Evolutionary conservation across 805 yeast genomes (phyloP), one percentile per base, ranked within the genome.

Genomic region (Hanseniaspora jakobsenii): DNA sequence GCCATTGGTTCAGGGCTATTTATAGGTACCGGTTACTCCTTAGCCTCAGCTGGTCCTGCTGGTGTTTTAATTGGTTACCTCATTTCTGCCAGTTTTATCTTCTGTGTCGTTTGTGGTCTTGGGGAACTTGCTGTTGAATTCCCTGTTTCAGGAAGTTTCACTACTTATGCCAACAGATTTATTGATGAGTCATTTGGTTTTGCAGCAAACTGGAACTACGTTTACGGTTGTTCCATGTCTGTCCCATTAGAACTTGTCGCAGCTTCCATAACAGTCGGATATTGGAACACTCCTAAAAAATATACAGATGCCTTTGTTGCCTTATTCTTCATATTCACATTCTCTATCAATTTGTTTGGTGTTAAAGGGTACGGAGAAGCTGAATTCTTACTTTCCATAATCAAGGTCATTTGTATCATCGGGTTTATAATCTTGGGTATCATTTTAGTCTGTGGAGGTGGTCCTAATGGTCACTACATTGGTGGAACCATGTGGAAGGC

Each of bases 1-100:
- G 70, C 78, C 49, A 75, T 78, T 50, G 85, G 86, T 59, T 76
- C 83, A 26, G 93, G 91, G 57, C 64, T 81, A 46, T 75, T 81
- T 51, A 78, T 81, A 38, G 83, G 84, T 55, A 70, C 82, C 19
- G 85, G 84, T 50, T 63, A 65, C 9, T 75, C 81, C 3, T 62
- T 79, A 48, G 52, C 67, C 39, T 69, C 75, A 31, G 81, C 80
- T 51, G 85, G 85, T 32, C 83, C 85, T 14, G 85, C 78, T 1
- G 71, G 75, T 44, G 55, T 76, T 12, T 53, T 75, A 48, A 67
- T 75, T 37, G 77, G 77, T 51, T 71, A 77, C 67, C 53, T 60
- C 36, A 57, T 75, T 23, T 67, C 72, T n/a, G 79, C 81, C 46
- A 55, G 73, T 7, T 66, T 77, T 66, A 70, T 77, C 38, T 76